These are phyloP conservation scores for Suillus placidus DNA, from an alignment of 768 basidiomycete genomes.

Conservation along the genomic window DNA sequence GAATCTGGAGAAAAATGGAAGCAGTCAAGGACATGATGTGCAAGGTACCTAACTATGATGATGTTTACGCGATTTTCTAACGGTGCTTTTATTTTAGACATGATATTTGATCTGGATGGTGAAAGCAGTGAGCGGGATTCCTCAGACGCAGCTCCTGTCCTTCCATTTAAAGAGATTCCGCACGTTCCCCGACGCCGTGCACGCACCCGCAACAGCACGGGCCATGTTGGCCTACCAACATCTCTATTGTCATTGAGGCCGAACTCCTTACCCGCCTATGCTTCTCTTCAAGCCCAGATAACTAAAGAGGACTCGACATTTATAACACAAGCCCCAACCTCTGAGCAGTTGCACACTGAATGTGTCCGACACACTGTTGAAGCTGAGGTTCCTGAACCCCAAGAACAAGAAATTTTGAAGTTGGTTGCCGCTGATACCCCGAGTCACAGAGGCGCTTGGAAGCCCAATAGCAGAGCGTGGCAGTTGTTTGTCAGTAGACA, in stretches of 20 bases:
- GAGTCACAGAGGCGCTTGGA: conserved; percentile 75
- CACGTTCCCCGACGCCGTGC: conserved; percentile 26
- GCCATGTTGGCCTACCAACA: conserved; percentile 49
- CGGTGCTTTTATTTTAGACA: conserved; percentile 42
- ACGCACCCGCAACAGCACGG: conserved; percentile 30
- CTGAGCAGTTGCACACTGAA: conserved; percentile 19
- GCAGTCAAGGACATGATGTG: conserved; percentile 33
- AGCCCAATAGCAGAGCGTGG: conserved; percentile 65
- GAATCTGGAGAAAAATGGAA: conserved; percentile 35
- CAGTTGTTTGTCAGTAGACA: conserved; percentile 51
- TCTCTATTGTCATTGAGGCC: conserved; percentile 66
- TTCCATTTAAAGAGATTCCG: conserved; percentile 37
- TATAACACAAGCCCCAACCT: not conserved
- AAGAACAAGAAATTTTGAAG: conserved; percentile 57
- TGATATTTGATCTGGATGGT: conserved; percentile 74
- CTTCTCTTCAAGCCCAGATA: conserved; percentile 46
- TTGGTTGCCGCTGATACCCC: conserved; percentile 71
- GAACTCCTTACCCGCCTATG: conserved; percentile 67
- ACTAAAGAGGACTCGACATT: conserved; percentile 2
- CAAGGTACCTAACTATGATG: conserved; percentile 47
- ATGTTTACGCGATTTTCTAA: not conserved
- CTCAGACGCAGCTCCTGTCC: conserved; percentile 37
- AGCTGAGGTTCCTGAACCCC: conserved; percentile 34
- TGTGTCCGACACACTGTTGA: not conserved
- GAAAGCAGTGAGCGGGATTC: conserved; percentile 39